A percentile compares a stretch with the other conserved stretches of the same genome.
phyloP scores from a whole-genome alignment of 306 rosid genomes.

The Comarum palustre region DNA sequence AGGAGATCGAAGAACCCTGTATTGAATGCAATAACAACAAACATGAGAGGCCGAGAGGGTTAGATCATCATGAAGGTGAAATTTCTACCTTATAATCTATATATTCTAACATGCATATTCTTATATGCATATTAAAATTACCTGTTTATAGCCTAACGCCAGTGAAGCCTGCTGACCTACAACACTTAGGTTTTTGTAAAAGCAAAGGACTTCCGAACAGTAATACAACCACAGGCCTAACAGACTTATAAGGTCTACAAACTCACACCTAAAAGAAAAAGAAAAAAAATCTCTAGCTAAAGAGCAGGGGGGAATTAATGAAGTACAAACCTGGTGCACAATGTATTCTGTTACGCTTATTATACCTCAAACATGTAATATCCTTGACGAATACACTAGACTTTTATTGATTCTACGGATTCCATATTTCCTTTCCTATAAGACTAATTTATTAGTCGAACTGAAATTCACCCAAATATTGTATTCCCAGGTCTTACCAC shows the following conservation, averaged over 20 bases:
- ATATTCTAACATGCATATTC: not conserved
- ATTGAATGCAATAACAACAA: not conserved
- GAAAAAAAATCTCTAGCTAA: not conserved
- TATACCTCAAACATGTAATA: not conserved
- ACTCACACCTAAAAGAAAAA: not conserved
- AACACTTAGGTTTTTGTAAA: not conserved
- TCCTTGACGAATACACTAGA: not conserved
- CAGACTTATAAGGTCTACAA: not conserved
- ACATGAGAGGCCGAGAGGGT: not conserved
- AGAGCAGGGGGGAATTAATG: not conserved
- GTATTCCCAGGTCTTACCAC: not conserved
- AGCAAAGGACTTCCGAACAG: not conserved
- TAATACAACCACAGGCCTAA: not conserved
- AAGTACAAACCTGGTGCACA: slow-evolving; percentile 9
- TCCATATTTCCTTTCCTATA: not conserved
- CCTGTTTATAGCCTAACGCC: not conserved
- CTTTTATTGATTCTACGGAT: not conserved
- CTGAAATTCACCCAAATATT: not conserved
- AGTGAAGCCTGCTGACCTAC: not conserved
- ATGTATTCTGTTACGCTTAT: not conserved
- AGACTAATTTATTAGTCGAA: not conserved
- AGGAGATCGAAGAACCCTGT: not conserved
- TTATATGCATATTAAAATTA: not conserved
- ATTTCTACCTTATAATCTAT: not conserved
- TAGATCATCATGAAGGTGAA: not conserved